Evolutionary conservation across 169 alveolate species (phyloP), one percentile per base, ranked within the genome.

Genomic region (Neospora caninum): DNA sequence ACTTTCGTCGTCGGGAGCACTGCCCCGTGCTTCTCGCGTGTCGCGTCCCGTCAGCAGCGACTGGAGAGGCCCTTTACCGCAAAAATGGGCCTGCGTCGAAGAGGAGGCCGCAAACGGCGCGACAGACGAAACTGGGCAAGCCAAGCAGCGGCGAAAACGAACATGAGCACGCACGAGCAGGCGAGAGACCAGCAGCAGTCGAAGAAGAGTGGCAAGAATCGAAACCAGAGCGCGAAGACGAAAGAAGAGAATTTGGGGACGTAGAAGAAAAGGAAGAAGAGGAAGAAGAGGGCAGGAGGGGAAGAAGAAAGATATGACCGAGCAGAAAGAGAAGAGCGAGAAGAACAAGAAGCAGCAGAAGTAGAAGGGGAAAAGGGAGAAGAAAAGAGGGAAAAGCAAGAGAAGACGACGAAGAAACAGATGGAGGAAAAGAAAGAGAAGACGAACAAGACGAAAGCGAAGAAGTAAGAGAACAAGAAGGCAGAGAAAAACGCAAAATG

Each of bases 21-120:
- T 10, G 43, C 86, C 86, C n/a, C 86, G 22, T 7, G 31, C 73
- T 43, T 69, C 42, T 34, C 29, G 42, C 39, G 73, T 18, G 25
- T 39, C 93, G 53, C 93, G 31, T 22, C 88, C 39, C 36, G 4
- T 13, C 84, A 91, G 64, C 31, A 91, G 39, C 38, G 42, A 10
- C 45, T 69, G 34, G 36, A 91, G 36, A 38, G 49, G 89, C 0
- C 94, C 94, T 0, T 25, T 54, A 4, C 42, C 89, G 64, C 94
- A 91, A 31, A 91, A 91, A 38, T 91, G 94, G 0, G 94, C 94
- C 94, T 91, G 82, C 34, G 67, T 18, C 25, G 31, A 9, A 29
- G 39, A 83, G 18, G n/a, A 22, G 73, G 31, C 7, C 64, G 64
- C 7, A 53, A 53, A 53, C 64, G 64, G 18, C 64, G 64, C 64